Evolutionary conservation across 805 yeast species (phyloP).

Genomic region (Cyberlindnera mycetangii): DNA sequence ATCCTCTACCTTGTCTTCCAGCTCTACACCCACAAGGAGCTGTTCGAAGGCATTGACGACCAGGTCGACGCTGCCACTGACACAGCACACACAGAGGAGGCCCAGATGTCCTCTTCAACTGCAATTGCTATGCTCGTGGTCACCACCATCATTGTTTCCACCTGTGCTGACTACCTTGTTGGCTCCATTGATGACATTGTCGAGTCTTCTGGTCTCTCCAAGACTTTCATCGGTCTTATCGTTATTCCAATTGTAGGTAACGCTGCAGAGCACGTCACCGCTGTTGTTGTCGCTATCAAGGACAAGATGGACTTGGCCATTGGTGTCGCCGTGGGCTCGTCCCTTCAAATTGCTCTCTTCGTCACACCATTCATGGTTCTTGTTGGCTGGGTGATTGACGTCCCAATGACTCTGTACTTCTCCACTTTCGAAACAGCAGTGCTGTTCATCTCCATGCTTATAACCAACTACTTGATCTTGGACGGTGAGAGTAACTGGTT

Average conservation of each 20-base stretch:
- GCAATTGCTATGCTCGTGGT: slow-evolving; percentile 52
- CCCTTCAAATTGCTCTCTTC: slow-evolving; percentile 91
- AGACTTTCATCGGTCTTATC: slow-evolving; percentile 92
- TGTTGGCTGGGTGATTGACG: slow-evolving; percentile 87
- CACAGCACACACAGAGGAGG: slow-evolving; percentile 22
- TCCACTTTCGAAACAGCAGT: slow-evolving; percentile 93
- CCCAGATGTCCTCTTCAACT: slow-evolving; percentile 47
- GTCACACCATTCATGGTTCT: slow-evolving; percentile 94
- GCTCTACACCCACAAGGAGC: slow-evolving; percentile 74
- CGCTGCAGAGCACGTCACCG: slow-evolving; percentile 98
- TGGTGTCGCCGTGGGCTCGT: slow-evolving; percentile 95
- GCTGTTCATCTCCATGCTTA: slow-evolving; percentile 82
- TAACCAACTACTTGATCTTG: slow-evolving; percentile 79
- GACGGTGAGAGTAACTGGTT: slow-evolving; percentile 98
- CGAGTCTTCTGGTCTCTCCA: slow-evolving; percentile 77
- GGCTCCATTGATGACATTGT: slow-evolving; percentile 92
- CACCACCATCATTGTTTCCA: slow-evolving; percentile 76
- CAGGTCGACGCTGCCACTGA: slow-evolving; percentile 35
- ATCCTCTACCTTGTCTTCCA: slow-evolving; percentile 82
- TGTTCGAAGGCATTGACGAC: slow-evolving; percentile 60
- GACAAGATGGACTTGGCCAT: slow-evolving; percentile 97
- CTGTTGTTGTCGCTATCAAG: slow-evolving; percentile 90
- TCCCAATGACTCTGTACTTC: slow-evolving; percentile 90
- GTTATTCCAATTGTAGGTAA: slow-evolving; percentile 96
- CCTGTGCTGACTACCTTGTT: slow-evolving; percentile 91